A percentile compares a stretch with the other conserved stretches of the same genome.
These are phyloP conservation scores for Arthrobotrys pseudoclavata DNA, from an alignment of 2,329 filamentous ascomycete species.

Conservation along the genomic window DNA sequence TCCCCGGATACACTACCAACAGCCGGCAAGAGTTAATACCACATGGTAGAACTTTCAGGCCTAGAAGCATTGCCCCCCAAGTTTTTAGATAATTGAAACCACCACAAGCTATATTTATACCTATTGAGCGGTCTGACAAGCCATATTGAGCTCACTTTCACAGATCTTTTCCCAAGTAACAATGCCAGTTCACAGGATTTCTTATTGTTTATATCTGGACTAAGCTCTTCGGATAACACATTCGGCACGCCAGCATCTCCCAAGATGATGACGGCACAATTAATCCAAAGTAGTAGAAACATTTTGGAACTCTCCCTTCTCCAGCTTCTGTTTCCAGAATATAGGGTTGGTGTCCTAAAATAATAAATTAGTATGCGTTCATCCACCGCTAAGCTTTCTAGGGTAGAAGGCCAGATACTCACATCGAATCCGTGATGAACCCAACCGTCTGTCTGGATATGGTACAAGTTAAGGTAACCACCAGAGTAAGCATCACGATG, in stretches of 20 bases:
- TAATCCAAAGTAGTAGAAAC: slow-evolving; percentile 74
- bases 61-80: neutral
- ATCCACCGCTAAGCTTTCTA: neutral
- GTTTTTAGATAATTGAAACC: neutral
- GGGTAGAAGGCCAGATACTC: slow-evolving; percentile 36
- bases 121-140: no score
- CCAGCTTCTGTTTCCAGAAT: slow-evolving; percentile 99
- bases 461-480: slow-evolving; percentile 98
- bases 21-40: neutral
- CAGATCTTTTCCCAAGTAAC: neutral
- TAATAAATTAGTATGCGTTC: slow-evolving; percentile 3
- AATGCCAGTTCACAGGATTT: slow-evolving; percentile 10
- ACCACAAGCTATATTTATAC: neutral
- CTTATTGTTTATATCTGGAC: slow-evolving; percentile 12
- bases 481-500: slow-evolving; percentile 99
- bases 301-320: slow-evolving; percentile 98
- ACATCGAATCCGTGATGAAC: slow-evolving; percentile 94
- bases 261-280: neutral
- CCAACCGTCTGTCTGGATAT: slow-evolving; percentile 99
- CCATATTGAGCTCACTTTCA: neutral
- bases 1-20: neutral
- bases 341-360: slow-evolving; percentile 89
- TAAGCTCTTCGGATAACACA: slow-evolving; percentile 6
- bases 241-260: neutral
- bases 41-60: neutral